Evolutionary conservation across 2,329 filamentous ascomycete genomes (phyloP).

Genomic region (Aspergillus hiratsukae): DNA sequence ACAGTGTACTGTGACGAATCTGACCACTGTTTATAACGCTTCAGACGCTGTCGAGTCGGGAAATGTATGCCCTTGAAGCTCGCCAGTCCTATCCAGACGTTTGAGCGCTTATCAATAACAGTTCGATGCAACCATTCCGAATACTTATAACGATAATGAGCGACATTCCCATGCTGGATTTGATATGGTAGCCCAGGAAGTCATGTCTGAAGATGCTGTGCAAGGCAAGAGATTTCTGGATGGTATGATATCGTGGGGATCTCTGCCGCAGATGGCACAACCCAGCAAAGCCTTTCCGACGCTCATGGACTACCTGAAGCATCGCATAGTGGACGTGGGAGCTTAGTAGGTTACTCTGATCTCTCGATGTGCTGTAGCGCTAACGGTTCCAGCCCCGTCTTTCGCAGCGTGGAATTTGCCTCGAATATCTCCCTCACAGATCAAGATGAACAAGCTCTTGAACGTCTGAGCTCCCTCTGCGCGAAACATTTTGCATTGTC

Average conservation of each 20-base stretch:
- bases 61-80: neutral
- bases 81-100: neutral
- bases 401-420: slow-evolving; percentile 8
- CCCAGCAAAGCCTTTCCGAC: neutral
- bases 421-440: neutral
- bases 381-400: slow-evolving; percentile 1
- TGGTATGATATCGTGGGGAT: slow-evolving; percentile 6
- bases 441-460: neutral
- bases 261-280: neutral
- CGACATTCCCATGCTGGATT: neutral
- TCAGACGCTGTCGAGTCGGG: slow-evolving; percentile 8
- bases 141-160: neutral
- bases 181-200: neutral
- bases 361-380: neutral
- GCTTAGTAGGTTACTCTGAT: slow-evolving; percentile 1
- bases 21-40: neutral
- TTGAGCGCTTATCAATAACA: neutral
- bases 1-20: neutral
- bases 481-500: slow-evolving; percentile 10
- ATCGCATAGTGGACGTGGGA: slow-evolving; percentile 7
- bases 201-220: slow-evolving; percentile 2
- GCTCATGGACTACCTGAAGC: slow-evolving; percentile 5
- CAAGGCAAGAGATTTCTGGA: slow-evolving; percentile 6
- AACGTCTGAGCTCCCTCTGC: slow-evolving; percentile 2
- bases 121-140: neutral